Base-by-base conservation (phyloP, 2,329 filamentous ascomycete genomes). In the Neonectria faginata region DNA sequence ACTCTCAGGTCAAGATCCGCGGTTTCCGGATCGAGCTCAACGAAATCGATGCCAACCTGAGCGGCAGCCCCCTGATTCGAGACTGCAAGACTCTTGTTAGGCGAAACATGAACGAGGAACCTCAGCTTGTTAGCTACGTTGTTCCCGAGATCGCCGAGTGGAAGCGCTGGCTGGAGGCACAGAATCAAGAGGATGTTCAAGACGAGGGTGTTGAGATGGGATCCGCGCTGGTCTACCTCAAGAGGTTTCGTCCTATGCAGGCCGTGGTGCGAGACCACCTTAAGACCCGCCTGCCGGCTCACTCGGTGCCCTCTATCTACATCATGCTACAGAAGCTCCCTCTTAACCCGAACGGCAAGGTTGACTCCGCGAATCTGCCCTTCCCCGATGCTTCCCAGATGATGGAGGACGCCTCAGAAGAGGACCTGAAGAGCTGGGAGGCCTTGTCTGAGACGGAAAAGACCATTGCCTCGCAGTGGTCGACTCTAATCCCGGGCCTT, bases 1-100 rank as follows among this genome's bases (percentile, higher is more conserved):
- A 47, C 75, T 87, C 91, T 70, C 95, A 98, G 77, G 92, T 97
- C 82, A 99, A 98, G 84, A 95, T 98, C 69, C 91, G 96, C 65
- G 95, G 95, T 1, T 98, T 97, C 85, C 87, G 95, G 66, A 97
- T 99, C 70, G 96, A 99, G 80, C 89, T 98, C 50, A 91, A 91
- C 67, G 96, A 98, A 70, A 97, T 98, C 70, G 94, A 98, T 78
- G 91, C 85, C 45, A 91, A 97, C 77, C 82, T 97, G 51, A 91
- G 89, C 58, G 86, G 89, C 47, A 88, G 93, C 79, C 89, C 88
- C 0, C 80, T 97, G 25, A 87, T 98, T 25, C 86, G 93, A 45
- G 95, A 98, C 70, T 93, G 92, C 79, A 90, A 93, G 70, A 98
- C 95, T 0, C 82, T 98, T 3, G 88, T 98, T 5, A 88, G 78